These are phyloP conservation scores for Apiospora saccharicola DNA, from an alignment of 2,329 filamentous ascomycete genomes.

Conservation along the genomic window DNA sequence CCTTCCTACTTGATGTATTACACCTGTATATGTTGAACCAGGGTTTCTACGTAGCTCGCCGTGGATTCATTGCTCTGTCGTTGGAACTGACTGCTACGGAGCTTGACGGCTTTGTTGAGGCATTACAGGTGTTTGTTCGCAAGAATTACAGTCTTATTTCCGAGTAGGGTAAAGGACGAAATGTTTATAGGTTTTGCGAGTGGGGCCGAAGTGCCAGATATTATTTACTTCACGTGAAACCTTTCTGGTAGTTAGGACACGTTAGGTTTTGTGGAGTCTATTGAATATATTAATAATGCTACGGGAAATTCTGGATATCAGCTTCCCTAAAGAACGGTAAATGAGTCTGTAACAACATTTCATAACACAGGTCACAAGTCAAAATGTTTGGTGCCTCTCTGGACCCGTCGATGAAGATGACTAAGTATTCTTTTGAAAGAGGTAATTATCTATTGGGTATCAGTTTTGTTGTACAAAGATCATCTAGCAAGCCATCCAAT, in stretches of 20 bases:
- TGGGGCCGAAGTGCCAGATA: neutral
- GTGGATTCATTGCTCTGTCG: conserved; percentile 20
- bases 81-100: conserved; percentile 2
- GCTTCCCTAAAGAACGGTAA: too few relatives aligned
- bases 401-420: neutral
- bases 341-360: neutral
- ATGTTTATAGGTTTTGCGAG: neutral
- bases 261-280: neutral
- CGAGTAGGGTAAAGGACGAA: neutral
- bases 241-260: neutral
- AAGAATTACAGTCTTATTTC: neutral
- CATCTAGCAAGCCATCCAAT: neutral
- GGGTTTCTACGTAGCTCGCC: conserved; percentile 5
- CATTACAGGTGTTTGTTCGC: neutral
- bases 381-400: neutral
- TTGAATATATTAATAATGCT: neutral
- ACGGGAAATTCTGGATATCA: too few relatives aligned
- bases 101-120: conserved; percentile 9
- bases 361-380: too few relatives aligned
- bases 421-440: neutral
- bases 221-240: neutral
- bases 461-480: neutral
- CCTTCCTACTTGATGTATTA: neutral
- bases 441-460: neutral
- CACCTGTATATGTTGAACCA: conserved; percentile 9